Evolutionary conservation across 805 yeast genomes (phyloP).

Genomic region (Saturnispora halmiae): DNA sequence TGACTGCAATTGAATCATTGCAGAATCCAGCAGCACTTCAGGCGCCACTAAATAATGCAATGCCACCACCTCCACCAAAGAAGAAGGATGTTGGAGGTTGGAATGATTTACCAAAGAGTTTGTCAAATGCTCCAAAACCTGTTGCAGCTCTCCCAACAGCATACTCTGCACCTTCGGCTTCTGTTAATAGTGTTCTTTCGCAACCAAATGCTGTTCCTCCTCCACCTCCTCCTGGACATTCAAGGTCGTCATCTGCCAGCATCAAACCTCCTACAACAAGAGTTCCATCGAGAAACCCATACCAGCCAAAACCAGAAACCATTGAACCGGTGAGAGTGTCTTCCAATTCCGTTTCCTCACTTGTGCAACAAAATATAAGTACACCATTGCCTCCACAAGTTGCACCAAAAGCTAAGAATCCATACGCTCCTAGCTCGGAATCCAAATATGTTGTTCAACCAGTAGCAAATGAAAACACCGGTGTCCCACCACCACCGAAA

Average conservation of each 20-base stretch:
- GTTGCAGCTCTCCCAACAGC: constrained; percentile 15
- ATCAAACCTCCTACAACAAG: not conserved
- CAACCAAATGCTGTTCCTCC: constrained; percentile 25
- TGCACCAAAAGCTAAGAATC: constrained; percentile 21
- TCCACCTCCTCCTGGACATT: constrained; percentile 21
- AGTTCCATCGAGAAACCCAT: constrained; percentile 24
- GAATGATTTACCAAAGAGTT: constrained; percentile 56
- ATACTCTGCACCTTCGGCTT: constrained; percentile 14
- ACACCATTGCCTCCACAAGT: constrained; percentile 18
- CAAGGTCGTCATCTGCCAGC: constrained; percentile 25
- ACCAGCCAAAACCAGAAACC: constrained; percentile 28
- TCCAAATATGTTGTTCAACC: constrained; percentile 16
- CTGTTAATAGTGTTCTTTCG: not conserved
- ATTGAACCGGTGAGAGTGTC: constrained; percentile 19
- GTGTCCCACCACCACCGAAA: constrained; percentile 6
- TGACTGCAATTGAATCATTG: constrained; percentile 28
- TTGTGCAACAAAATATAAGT: constrained; percentile 13
- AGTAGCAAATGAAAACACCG: constrained; percentile 4
- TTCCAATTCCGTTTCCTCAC: constrained; percentile 14
- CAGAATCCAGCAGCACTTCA: constrained; percentile 15
- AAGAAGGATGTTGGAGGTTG: constrained; percentile 55
- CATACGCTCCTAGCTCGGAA: constrained; percentile 29
- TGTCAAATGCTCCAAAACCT: constrained; percentile 17
- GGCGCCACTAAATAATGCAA: constrained; percentile 14
- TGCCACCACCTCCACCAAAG: constrained; percentile 25